These are phyloP conservation scores for Takakia lepidozioides DNA, from an alignment of 225 moss, liverwort and hornwort species.

Conservation along the genomic window DNA sequence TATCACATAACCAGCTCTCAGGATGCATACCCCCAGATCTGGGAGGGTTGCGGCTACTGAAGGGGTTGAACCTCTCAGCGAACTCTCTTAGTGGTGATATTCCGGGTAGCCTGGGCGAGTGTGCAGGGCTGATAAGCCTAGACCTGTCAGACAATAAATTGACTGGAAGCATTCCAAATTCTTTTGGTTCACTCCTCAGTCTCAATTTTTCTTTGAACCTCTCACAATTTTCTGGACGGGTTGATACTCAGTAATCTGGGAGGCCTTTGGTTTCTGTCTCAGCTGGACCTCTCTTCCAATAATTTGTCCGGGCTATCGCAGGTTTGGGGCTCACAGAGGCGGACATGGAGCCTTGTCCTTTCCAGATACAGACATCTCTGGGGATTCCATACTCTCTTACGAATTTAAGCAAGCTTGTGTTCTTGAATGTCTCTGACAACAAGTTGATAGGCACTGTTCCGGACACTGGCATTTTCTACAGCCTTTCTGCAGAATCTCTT, in stretches of 20 bases:
- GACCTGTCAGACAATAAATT: conserved; percentile 35
- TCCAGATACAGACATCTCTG: too few species aligned
- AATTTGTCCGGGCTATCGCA: conserved; percentile 28
- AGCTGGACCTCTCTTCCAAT: conserved; percentile 37
- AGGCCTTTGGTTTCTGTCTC: conserved; percentile 18
- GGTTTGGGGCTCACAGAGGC: too few species aligned
- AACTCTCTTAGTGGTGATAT: conserved; percentile 31
- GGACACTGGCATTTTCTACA: conserved; percentile 20
- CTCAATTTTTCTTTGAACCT: conserved; percentile 21
- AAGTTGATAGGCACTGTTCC: conserved; percentile 31
- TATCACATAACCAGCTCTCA: conserved; percentile 30
- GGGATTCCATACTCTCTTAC: conserved; percentile 27
- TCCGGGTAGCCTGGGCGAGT: conserved; percentile 21
- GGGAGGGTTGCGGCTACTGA: conserved; percentile 17
- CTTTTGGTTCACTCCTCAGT: conserved; percentile 15
- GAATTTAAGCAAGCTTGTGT: conserved; percentile 22
- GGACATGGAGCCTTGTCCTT: too few species aligned
- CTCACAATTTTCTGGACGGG: conserved; percentile 29
- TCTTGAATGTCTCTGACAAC: conserved; percentile 43
- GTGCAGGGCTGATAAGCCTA: conserved; percentile 16
- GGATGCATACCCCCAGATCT: conserved; percentile 28
- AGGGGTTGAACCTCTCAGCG: conserved; percentile 19
- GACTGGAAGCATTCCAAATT: conserved; percentile 29
- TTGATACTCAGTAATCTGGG: conserved; percentile 22
- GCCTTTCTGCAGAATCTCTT: conserved; percentile 20